Evolutionary conservation across 352 stramenopile genomes (phyloP), one percentile per base, ranked within the genome.

Genomic region (Globisporangium echinulatum): DNA sequence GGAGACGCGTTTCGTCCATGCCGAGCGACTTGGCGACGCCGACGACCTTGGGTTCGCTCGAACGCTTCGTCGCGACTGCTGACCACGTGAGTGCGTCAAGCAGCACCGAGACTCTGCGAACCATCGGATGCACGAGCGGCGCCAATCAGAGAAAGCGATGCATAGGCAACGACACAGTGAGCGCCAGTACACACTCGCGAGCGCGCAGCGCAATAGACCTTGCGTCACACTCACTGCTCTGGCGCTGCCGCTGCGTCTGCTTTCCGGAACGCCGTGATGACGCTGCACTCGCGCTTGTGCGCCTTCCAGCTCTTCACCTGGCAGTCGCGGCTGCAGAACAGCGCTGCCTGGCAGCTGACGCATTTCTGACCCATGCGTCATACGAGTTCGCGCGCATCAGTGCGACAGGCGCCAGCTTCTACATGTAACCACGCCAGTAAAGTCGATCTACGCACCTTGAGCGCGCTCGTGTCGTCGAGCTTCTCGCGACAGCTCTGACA

Each of bases 241-340:
- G 50, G 39, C 10, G 54, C 7, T 17, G 40, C 39, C 0, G 50
- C 7, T 13, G 15, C 54, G 46, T 60, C 51, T 42, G 69, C 52
- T 40, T 75, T 70, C 55, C 72, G 68, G 58, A 91, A 70, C 33
- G 79, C 72, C 17, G 75, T 61, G 62, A 91, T 88, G 38, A 87
- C 64, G 42, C 44, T 52, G 58, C 82, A 91, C 56, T 88, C 79
- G 37, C 55, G 46, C 65, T 89, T 91, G 63, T 91, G 82, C 33
- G 40, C 19, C 37, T 71, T 71, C 79, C 79, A 90, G 13, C 69
- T 65, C 43, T 72, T 72, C 56, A 84, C 69, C 36, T 87, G 79
- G 59, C 82, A 92, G 17, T 86, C 74, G 38, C 67, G 74, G 54
- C 62, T 60, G 58, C 82, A 92, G 51, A 92, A 92, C 10, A 89